Percentiles rank a stretch among this genome's conserved stretches.
Conservation (phyloP, 169 alveolate species). For the Plasmodium berghei region DNA sequence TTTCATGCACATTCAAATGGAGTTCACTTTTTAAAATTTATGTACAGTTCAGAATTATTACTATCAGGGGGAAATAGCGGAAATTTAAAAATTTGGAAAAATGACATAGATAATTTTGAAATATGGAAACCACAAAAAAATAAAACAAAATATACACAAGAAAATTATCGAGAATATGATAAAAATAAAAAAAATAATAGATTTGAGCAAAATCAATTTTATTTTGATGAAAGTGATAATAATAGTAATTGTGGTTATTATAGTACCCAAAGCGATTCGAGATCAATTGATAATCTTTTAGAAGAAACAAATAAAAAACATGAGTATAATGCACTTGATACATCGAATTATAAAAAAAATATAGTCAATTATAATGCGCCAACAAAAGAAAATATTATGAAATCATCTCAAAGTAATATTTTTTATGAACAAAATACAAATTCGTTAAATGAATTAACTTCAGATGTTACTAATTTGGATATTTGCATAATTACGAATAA, state of each 20-base stretch:
- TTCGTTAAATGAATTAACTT: constrained; percentile 9
- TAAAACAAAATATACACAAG: constrained; percentile 2
- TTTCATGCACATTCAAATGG: constrained; percentile 76
- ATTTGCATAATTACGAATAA: constrained; percentile 26
- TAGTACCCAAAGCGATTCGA: constrained; percentile 40
- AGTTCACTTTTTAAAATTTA: constrained; percentile 44
- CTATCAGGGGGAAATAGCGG: constrained; percentile 74
- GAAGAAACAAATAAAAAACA: constrained; percentile 53
- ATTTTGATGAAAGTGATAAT: constrained; percentile 60
- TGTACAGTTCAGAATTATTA: constrained; percentile 51
- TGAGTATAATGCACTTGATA: constrained; percentile 25
- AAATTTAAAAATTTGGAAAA: constrained; percentile 70
- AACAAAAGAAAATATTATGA: constrained; percentile 7
- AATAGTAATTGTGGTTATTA: constrained; percentile 8
- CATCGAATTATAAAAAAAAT: constrained; percentile 54
- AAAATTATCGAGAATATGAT: not conserved
- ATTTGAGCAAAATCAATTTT: constrained; percentile 11
- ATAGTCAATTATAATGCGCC: constrained; percentile 14
- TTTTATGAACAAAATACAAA: constrained; percentile 32
- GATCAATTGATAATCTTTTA: constrained; percentile 36
- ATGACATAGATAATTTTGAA: constrained; percentile 59
- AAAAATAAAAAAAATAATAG: not conserved
- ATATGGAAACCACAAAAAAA: constrained; percentile 65
- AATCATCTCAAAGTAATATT: constrained; percentile 27
- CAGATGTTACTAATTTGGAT: constrained; percentile 59